Evolutionary conservation across 2,329 filamentous ascomycete genomes (phyloP), one percentile per base, ranked within the genome.

Genomic region (Diaporthe caulivora): DNA sequence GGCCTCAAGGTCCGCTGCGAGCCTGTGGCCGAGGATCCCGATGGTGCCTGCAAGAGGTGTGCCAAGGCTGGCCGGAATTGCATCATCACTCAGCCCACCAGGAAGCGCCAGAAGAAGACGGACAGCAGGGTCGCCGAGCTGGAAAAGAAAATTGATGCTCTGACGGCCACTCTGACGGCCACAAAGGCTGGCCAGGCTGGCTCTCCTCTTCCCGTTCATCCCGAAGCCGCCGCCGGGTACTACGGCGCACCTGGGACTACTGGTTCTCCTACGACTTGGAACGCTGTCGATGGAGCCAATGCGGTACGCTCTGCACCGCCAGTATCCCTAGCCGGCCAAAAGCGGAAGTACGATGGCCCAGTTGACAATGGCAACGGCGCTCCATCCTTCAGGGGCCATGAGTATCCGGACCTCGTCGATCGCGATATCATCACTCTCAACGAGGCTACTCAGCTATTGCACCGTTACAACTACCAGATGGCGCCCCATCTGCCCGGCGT

Each of bases 31-130:
- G 83, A 83, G 24, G 88, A 92, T 64, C 85, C 85, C 4, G 89
- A 92, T 31, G 91, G 91, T 6, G 87, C 92, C 4, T 95, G 93
- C 81, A 91, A 89, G 81, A 90, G 95, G 76, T 98, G 95, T 81
- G 89, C 90, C 67, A 97, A 97, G 83, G 93, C 94, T 3, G 90
- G 91, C n/a, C 87, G 95, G 49, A 87, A 87, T 76, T 97, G 95
- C 80, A 85, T 95, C 53, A 92, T 95, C 75, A 97, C 94, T 1
- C 90, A 91, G 76, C 94, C 89, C 18, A 90, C 87, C 40, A 82
- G 94, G 53, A 97, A 97, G 84, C 88, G 95, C 57, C 94, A 96
- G 85, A 97, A 96, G 86, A 97, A 97, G 87, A 95, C 94, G 70
- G 95, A 97, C 81, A 96, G 91, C 77, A 89, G 95, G 68, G 95